These are phyloP conservation scores for Globisporangium cylindrosporum DNA, from an alignment of 352 stramenopile species.

Conservation along the genomic window DNA sequence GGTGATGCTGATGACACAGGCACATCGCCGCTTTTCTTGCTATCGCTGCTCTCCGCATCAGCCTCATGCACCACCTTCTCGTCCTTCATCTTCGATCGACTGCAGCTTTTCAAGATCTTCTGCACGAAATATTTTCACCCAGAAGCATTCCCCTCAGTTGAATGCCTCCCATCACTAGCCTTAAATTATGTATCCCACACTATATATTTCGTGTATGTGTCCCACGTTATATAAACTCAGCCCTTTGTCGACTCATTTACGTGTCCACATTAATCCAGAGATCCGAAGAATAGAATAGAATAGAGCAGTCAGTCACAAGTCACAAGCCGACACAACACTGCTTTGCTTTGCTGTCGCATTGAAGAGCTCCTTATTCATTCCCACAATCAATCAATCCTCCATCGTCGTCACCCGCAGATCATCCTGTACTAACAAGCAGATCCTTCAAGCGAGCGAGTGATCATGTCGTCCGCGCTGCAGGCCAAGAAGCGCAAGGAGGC, in stretches of 20 bases:
- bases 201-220: not conserved
- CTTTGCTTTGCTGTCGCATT: not conserved
- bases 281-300: not conserved
- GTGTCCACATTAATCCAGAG: not conserved
- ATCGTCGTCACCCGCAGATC: not conserved
- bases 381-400: not conserved
- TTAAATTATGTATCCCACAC: not conserved
- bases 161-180: not conserved
- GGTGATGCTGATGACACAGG: not conserved
- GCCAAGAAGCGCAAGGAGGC: constrained; percentile 52
- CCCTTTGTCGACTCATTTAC: not conserved
- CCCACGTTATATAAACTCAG: not conserved
- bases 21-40: not conserved
- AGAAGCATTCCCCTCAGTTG: not conserved
- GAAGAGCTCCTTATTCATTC: constrained; percentile 1
- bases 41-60: not conserved
- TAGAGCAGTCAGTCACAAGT: not conserved
- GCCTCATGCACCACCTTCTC: not conserved
- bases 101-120: constrained; percentile 9
- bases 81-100: not conserved
- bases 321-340: not conserved
- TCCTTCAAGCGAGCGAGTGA: not conserved
- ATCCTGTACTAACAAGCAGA: not conserved
- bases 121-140: not conserved
- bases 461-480: constrained; percentile 29